A percentile compares a stretch with the other conserved stretches of the same genome.
phyloP scores from a whole-genome alignment of 225 moss, liverwort and hornwort genomes.

The Thuidium tamariscinum region DNA sequence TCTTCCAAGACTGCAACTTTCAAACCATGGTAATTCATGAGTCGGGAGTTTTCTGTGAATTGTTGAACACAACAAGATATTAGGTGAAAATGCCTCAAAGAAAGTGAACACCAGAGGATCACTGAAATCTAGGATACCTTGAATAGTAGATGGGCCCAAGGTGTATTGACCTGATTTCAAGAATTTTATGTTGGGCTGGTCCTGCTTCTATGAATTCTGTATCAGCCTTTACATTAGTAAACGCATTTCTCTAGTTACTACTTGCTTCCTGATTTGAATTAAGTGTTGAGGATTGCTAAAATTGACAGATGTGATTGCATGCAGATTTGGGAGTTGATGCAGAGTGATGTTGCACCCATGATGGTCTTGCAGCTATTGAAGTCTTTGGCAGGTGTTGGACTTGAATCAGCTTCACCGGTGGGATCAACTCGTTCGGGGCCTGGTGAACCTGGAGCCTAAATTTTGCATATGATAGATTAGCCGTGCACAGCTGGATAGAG shows the following conservation, averaged over 20 bases:
- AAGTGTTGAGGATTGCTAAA: neutral
- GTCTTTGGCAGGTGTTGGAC: constrained; percentile 68
- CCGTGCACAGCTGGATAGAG: neutral
- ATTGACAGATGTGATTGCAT: neutral
- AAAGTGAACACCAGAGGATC: neutral
- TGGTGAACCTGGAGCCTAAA: constrained; percentile 36
- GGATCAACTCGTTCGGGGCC: constrained; percentile 31
- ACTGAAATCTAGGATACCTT: neutral
- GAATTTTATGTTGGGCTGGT: neutral
- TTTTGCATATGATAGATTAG: constrained; percentile 7
- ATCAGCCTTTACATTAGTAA: neutral
- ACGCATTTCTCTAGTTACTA: neutral
- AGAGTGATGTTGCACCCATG: constrained; percentile 81
- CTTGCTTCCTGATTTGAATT: neutral
- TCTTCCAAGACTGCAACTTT: neutral
- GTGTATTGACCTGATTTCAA: neutral
- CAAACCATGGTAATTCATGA: neutral
- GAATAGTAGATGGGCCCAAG: neutral
- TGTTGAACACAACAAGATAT: neutral
- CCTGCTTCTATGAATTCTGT: neutral
- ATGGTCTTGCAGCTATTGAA: constrained; percentile 86
- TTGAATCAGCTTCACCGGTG: constrained; percentile 37
- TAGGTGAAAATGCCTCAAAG: neutral
- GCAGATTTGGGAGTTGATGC: constrained; percentile 98
- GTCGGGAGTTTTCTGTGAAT: neutral